Evolutionary conservation across 2,329 filamentous ascomycete species (phyloP).

Genomic region (Beauveria australis): DNA sequence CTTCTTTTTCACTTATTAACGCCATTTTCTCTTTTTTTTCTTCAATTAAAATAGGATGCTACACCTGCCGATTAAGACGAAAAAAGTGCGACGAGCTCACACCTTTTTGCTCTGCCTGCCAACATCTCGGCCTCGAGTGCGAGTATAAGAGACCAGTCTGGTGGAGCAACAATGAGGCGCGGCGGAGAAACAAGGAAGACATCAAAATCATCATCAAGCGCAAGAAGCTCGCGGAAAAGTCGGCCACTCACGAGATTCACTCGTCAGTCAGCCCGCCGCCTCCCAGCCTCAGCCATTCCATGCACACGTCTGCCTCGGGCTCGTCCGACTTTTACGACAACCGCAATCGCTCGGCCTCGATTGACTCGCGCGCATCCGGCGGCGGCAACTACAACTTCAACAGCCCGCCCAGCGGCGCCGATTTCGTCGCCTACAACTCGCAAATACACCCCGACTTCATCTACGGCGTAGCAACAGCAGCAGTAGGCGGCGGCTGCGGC

Average conservation of each 20-base stretch:
- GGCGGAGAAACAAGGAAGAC: slow-evolving; percentile 79
- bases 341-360: slow-evolving; percentile 65
- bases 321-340: slow-evolving; percentile 49
- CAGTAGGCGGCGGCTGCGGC: no score
- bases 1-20: no score
- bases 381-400: slow-evolving; percentile 56
- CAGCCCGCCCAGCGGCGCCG: slow-evolving; percentile 44
- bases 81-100: slow-evolving; percentile 63
- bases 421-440: slow-evolving; percentile 54
- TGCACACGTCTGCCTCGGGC: slow-evolving; percentile 72
- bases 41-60: slow-evolving; percentile 46
- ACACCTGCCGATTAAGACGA: slow-evolving; percentile 57
- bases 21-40: neutral
- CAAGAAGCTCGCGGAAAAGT: slow-evolving; percentile 90
- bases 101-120: slow-evolving; percentile 57
- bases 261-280: slow-evolving; percentile 60
- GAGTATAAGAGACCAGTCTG: slow-evolving; percentile 96
- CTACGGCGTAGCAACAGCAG: slow-evolving; percentile 36
- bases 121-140: slow-evolving; percentile 72
- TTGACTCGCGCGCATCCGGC: slow-evolving; percentile 66
- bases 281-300: slow-evolving; percentile 64
- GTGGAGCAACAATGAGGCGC: slow-evolving; percentile 91
- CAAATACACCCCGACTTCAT: slow-evolving; percentile 56
- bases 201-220: slow-evolving; percentile 98
- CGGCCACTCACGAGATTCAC: slow-evolving; percentile 44